Evolutionary conservation across 148 eudicot species (phyloP), one percentile per base, ranked within the genome.

Genomic region (Agrostemma githago): DNA sequence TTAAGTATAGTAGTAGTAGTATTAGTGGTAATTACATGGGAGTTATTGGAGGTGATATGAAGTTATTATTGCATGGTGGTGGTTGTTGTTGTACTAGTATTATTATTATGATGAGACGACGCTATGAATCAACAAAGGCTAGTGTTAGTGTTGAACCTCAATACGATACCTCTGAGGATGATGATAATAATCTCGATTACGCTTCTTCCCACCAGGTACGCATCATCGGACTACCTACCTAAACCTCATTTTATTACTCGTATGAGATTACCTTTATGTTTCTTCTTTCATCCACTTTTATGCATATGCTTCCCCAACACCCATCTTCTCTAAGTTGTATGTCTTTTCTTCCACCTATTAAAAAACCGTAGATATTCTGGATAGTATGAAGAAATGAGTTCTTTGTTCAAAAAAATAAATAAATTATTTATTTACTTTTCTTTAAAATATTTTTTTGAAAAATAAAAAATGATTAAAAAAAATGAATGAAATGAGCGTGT

Each of bases 81-180:
- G n/a, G n/a, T n/a, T n/a, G n/a, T n/a, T 39, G 74, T 4, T 54
- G 75, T 48, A 26, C 62, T 58, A 46, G 20, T 7, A 38, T 58
- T 26, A 39, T 21, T 7, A 38, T 58, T 26, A 39, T 21, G 6
- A 65, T 26, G 34, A 26, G 34, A 26, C 34, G 77, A 63, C 79
- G 88, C 16, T 83, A 73, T 57, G 81, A 83, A 20, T 78, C 86
- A 42, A 66, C 64, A 21, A 74, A 80, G 40, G 79, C 86, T 58
- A 79, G 67, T 64, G 21, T 76, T 15, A 74, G 60, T 43, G 11
- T 75, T 64, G 87, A 84, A 73, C 77, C 74, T 68, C 66, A 34
- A 8, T 69, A 74, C 20, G 70, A 75, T 54, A 54, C 68, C 6
- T 79, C 82, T 41, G 81, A 81, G n/a, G 81, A 74, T 46, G 78